Evolutionary conservation across 441 rosid species (phyloP), one percentile per base, ranked within the genome.

Genomic region (Euphorbia celastroides): DNA sequence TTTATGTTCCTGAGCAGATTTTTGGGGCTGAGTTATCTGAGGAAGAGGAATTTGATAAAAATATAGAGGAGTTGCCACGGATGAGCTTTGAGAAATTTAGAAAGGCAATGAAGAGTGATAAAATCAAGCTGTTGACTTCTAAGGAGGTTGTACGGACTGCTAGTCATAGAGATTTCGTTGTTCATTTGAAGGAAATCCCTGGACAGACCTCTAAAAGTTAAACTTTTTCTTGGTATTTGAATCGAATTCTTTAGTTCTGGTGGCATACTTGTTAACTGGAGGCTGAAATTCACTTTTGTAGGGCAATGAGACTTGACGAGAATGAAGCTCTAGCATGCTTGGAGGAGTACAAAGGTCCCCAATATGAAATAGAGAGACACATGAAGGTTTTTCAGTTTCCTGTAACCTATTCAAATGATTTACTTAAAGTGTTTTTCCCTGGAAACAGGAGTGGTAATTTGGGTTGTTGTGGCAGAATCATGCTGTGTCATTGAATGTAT

Each of bases 1-100:
- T 90, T 42, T 90, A 87, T 62, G 98, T 93, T 41, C 98, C 98
- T 0, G 97, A 87, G 83, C 97, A 88, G 76, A 77, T 90, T 60
- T 93, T 93, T 34, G 92, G 84, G 41, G 64, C 75, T 32, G 86
- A 81, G 68, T 80, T 88, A 71, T 81, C 92, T 0, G 94, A 93
- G 76, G 96, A 88, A 68, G 96, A 88, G 32, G 86, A 82, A 38
- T 93, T 93, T 62, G 85, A 84, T 75, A 83, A 66, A 75, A 77
- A 71, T 75, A 70, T 87, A 57, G 82, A 77, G 57, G 92, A 81
- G 48, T 79, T 90, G 65, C 98, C 98, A 38, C 78, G 69, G 64
- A 84, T 90, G 85, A 84, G 88, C 70, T 60, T 87, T 66, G 92
- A 87, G 60, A 92, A 93, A 72, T 87, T 90, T 68, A 77, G 64